Conservation (phyloP, 495 filamentous ascomycete genomes). For the Neurospora africana region DNA sequence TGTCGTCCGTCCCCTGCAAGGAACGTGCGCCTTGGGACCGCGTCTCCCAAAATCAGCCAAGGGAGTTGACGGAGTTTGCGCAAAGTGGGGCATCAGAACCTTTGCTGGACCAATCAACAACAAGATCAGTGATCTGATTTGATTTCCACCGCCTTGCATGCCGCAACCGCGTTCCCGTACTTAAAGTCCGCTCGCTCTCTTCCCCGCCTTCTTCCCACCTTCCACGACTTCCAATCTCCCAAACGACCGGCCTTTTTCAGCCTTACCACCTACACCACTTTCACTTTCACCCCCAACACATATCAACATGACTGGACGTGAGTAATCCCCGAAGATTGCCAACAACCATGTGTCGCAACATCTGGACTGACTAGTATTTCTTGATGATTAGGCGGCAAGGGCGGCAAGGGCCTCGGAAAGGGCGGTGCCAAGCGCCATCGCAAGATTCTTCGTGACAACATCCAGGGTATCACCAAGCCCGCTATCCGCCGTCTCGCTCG, state of each 20-base stretch:
- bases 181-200: conserved; percentile 29
- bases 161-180: conserved; percentile 24
- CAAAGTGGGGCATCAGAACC: conserved; percentile 2
- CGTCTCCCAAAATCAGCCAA: conserved; percentile 17
- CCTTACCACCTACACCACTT: conserved; percentile 5
- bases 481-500: conserved; percentile 99
- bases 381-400: conserved; percentile 60
- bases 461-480: conserved; percentile 99
- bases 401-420: conserved; percentile 91
- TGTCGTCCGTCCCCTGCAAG: conserved; percentile 1
- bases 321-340: conserved; percentile 35
- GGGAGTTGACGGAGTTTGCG: background rate
- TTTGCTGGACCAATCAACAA: background rate
- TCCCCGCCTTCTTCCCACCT: conserved; percentile 37
- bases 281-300: conserved; percentile 21
- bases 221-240: conserved; percentile 8
- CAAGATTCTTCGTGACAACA: conserved; percentile 99
- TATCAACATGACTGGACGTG: conserved; percentile 85
- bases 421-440: conserved; percentile 86
- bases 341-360: conserved; percentile 13
- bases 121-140: conserved; percentile 31
- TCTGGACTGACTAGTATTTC: conserved; percentile 17
- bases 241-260: conserved; percentile 7
- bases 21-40: conserved; percentile 2
- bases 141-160: conserved; percentile 24